Percentiles rank a stretch among this genome's conserved stretches.
Conservation (phyloP, 805 yeast species). For the Ogataea populi-albae region DNA sequence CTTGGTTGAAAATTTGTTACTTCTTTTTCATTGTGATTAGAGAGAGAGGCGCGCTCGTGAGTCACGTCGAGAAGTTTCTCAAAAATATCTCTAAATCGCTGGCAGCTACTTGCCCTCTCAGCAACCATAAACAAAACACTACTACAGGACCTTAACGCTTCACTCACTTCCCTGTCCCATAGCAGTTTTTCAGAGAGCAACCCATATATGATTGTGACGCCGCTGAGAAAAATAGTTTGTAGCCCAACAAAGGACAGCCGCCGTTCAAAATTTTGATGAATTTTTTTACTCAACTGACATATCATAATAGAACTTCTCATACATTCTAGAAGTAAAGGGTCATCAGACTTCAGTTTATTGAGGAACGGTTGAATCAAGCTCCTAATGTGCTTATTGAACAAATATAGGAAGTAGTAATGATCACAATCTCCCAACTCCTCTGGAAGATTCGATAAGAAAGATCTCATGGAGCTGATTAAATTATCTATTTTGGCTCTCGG, state of each 20-base stretch:
- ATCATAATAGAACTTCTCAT: constrained; percentile 13
- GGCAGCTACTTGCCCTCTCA: constrained; percentile 15
- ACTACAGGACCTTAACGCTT: constrained; percentile 15
- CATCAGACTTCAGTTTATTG: constrained; percentile 3
- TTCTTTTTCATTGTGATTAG: too few species aligned
- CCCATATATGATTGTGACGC: constrained; percentile 19
- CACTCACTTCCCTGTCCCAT: constrained; percentile 15
- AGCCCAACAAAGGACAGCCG: constrained; percentile 17
- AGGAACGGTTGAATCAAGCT: constrained; percentile 17
- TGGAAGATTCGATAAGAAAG: constrained; percentile 10
- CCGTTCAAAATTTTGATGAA: constrained; percentile 12
- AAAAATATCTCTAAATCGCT: constrained; percentile 16
- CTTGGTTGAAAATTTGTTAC: too few species aligned
- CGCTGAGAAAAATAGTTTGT: constrained; percentile 18
- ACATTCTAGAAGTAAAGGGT: constrained; percentile 14
- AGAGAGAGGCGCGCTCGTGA: background rate
- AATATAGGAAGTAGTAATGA: constrained; percentile 12
- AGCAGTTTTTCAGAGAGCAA: constrained; percentile 12
- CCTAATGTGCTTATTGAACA: constrained; percentile 19
- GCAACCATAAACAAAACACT: constrained; percentile 16
- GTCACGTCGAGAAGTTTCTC: constrained; percentile 12
- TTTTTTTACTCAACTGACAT: constrained; percentile 15
- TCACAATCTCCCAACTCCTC: constrained; percentile 8
- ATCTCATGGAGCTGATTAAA: constrained; percentile 1
- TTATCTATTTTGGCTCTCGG: constrained; percentile 7